Percentiles rank a stretch among this genome's conserved stretches.
Evolutionary conservation across 306 rosid genomes (phyloP).

Genomic region (Arachis hypogaea): DNA sequence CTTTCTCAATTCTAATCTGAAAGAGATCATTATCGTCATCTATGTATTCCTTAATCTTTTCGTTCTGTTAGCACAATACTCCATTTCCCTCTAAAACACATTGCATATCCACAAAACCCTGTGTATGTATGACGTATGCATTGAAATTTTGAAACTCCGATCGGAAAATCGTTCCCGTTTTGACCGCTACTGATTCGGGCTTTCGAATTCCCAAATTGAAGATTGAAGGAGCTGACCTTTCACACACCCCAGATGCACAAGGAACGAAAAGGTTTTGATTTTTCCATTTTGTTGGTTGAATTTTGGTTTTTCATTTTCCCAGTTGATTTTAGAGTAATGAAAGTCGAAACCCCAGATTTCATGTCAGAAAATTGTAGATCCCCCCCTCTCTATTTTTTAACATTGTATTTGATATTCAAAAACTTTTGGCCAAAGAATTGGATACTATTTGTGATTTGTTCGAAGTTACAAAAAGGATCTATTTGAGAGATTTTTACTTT

Average conservation of each 20-base stretch:
- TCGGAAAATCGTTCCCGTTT: slow-evolving; percentile 2
- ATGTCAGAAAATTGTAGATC: neutral
- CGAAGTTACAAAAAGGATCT: neutral
- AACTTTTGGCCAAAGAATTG: neutral
- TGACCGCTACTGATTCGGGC: neutral
- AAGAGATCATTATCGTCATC: neutral
- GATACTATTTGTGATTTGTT: neutral
- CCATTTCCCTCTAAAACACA: neutral
- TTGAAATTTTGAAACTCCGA: neutral
- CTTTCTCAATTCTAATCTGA: neutral
- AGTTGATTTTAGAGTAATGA: neutral
- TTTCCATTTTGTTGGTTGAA: neutral
- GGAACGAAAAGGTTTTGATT: neutral
- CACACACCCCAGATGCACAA: neutral
- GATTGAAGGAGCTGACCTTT: neutral
- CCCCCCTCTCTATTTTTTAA: neutral
- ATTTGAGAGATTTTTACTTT: neutral
- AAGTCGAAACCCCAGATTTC: neutral
- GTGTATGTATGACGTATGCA: neutral
- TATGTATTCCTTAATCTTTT: neutral
- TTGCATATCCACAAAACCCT: neutral
- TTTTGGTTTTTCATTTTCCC: neutral
- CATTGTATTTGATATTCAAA: neutral
- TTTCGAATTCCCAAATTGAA: neutral
- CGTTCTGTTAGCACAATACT: neutral